Evolutionary conservation across 352 stramenopile species (phyloP), one percentile per base, ranked within the genome.

Genomic region (Blastocystis sp.): DNA sequence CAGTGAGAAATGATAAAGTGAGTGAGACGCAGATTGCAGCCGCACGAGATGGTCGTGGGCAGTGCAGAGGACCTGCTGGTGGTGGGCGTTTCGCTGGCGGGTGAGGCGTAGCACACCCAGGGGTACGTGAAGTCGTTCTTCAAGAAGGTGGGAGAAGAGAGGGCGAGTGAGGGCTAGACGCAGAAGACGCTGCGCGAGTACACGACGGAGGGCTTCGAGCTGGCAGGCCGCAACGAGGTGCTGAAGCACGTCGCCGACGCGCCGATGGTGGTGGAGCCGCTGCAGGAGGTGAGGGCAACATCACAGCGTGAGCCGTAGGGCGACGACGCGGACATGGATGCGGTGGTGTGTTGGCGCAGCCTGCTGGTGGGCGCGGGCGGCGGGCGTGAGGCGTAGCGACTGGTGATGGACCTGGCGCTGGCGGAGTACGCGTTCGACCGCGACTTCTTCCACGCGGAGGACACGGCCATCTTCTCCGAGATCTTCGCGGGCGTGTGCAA

Each of bases 401-500:
- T 77, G 2, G 28, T 77, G 21, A 53, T 60, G 66, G 66, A 77
- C 52, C 60, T 43, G 4, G 66, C 66, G 43, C 34, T 59, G 21
- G 66, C 66, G 4, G 66, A 77, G 40, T 77, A 41, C 19, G 10
- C 38, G 40, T 77, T 77, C 40, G 21, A 60, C 38, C 19, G 34
- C 9, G 34, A 14, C 0, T 77, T 77, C 66, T 77, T 77, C 52
- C n/a, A 41, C n/a, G 66, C 45, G n/a, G 66, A 77, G 38, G 66
- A 77, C 34, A 19, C 66, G 38, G 38, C 66, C 19, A 17, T 77
- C 41, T 77, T 77, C 52, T 1, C 53, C 2, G 66, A 77, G 38
- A 41, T 53, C 17, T 77, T 77, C 66, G 19, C n/a, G n/a, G 66
- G 60, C 34, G 66, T 77, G 14, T 77, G 66, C 40, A 77, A 77